Evolutionary conservation across 2,329 filamentous ascomycete species (phyloP).

Genomic region (Penicillium thymicola): DNA sequence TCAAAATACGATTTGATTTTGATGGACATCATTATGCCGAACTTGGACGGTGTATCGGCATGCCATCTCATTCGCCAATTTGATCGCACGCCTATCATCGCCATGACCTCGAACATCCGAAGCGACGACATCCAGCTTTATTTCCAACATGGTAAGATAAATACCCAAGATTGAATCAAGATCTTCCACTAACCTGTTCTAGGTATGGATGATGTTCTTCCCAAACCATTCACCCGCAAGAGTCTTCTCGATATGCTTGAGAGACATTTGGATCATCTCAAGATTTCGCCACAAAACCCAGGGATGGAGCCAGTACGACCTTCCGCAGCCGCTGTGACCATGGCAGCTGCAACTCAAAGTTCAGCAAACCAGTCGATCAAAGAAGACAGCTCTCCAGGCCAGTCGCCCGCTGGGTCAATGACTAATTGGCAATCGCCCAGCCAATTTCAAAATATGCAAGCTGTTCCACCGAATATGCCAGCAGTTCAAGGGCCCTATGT

Average conservation of each 20-base stretch:
- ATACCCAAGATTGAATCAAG: not conserved
- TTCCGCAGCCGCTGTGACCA: slow-evolving; percentile 39
- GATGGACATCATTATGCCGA: slow-evolving; percentile 97
- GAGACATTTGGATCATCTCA: slow-evolving; percentile 80
- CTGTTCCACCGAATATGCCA: slow-evolving; percentile 50
- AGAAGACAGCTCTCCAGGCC: slow-evolving; percentile 61
- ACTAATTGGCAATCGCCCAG: slow-evolving; percentile 64
- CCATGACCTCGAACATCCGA: slow-evolving; percentile 98
- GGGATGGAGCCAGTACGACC: slow-evolving; percentile 49
- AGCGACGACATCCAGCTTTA: slow-evolving; percentile 97
- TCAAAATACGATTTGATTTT: slow-evolving; percentile 69
- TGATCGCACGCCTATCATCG: slow-evolving; percentile 80
- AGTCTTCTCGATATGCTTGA: slow-evolving; percentile 81
- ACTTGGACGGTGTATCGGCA: slow-evolving; percentile 89
- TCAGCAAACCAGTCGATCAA: slow-evolving; percentile 57
- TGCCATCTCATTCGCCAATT: slow-evolving; percentile 91
- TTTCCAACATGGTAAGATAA: slow-evolving; percentile 80
- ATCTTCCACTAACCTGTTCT: slow-evolving; percentile 23
- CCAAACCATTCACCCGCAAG: slow-evolving; percentile 92
- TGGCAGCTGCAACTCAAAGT: slow-evolving; percentile 43
- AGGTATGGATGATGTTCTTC: slow-evolving; percentile 98
- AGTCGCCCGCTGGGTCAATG: slow-evolving; percentile 57
- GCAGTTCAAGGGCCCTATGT: slow-evolving; percentile 43
- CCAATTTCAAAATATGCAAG: slow-evolving; percentile 56
- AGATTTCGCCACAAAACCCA: slow-evolving; percentile 59